These are phyloP conservation scores for Phytopythium chamaehyphon DNA, from an alignment of 352 stramenopile species.

Conservation along the genomic window DNA sequence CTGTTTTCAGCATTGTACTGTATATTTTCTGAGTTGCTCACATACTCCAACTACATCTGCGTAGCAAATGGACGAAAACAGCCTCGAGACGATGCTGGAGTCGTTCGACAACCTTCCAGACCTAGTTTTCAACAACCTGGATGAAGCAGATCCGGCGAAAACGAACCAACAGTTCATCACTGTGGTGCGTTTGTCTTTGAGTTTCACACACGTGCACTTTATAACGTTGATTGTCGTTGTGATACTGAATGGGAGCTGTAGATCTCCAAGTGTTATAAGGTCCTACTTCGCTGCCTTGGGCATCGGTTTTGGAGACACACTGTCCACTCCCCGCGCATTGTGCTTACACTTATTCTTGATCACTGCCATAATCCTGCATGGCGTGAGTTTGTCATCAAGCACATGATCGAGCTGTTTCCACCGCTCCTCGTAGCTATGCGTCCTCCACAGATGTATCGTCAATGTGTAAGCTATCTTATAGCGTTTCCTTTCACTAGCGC, in stretches of 20 bases:
- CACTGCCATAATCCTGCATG: constrained; percentile 61
- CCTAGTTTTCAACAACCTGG: constrained; percentile 81
- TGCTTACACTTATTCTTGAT: constrained; percentile 67
- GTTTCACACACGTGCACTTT: not conserved
- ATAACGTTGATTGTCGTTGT: constrained; percentile 4
- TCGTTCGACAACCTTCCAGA: constrained; percentile 87
- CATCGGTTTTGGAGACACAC: constrained; percentile 85
- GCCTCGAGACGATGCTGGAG: constrained; percentile 70
- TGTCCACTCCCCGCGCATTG: constrained; percentile 54
- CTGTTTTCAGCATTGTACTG: not conserved
- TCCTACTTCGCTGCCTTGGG: constrained; percentile 65
- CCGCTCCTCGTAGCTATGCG: constrained; percentile 64
- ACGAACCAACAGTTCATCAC: constrained; percentile 72
- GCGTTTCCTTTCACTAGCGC: not conserved
- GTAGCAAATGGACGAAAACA: constrained; percentile 79
- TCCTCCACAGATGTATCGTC: constrained; percentile 43
- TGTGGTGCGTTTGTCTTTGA: constrained; percentile 39
- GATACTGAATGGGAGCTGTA: constrained; percentile 14
- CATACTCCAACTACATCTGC: not conserved
- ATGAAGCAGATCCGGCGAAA: constrained; percentile 56
- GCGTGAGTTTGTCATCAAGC: constrained; percentile 77
- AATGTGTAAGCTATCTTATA: constrained; percentile 6
- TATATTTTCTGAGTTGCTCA: not conserved
- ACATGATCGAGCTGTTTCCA: constrained; percentile 72
- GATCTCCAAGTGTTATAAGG: constrained; percentile 80